Percentiles rank a stretch among this genome's conserved stretches.
These are phyloP conservation scores for Lecanosticta acicola DNA, from an alignment of 2,329 filamentous ascomycete genomes.

Conservation along the genomic window DNA sequence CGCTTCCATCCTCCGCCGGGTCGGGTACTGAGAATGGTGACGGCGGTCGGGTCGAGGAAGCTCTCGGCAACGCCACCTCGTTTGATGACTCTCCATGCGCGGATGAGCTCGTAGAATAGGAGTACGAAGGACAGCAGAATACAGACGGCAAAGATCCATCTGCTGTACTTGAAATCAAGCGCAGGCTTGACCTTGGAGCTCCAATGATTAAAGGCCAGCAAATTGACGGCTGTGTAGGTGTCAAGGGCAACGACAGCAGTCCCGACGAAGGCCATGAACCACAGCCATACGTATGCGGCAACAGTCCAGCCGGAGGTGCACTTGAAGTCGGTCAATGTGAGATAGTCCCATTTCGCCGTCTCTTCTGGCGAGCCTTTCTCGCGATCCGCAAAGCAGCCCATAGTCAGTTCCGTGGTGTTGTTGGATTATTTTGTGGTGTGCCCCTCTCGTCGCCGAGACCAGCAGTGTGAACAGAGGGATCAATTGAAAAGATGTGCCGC, in stretches of 20 bases:
- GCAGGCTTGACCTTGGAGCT: constrained; percentile 73
- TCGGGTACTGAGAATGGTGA: constrained; percentile 77
- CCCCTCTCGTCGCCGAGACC: constrained; percentile 9
- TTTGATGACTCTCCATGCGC: constrained; percentile 73
- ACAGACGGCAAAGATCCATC: constrained; percentile 91
- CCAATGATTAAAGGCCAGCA: constrained; percentile 86
- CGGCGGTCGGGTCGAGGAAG: constrained; percentile 83
- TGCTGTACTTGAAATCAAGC: constrained; percentile 70
- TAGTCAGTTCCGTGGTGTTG: constrained; percentile 17
- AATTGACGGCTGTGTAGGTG: constrained; percentile 86
- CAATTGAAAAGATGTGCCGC: neutral
- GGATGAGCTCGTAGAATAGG: constrained; percentile 70
- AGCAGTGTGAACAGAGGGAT: constrained; percentile 8
- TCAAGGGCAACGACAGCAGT: constrained; percentile 83
- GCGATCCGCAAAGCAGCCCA: constrained; percentile 34
- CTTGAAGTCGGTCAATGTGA: constrained; percentile 72
- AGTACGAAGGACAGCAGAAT: constrained; percentile 88
- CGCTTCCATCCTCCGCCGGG: constrained; percentile 70
- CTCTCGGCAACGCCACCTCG: constrained; percentile 83
- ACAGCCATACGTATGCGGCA: constrained; percentile 80
- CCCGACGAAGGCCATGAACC: constrained; percentile 71
- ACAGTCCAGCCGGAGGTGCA: constrained; percentile 69
- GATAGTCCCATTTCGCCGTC: constrained; percentile 75
- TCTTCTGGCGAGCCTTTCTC: constrained; percentile 39
- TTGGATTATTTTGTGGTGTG: constrained; percentile 1